Base-by-base conservation (phyloP, 164 flowering plant genomes). In the Vitis rupestris region DNA sequence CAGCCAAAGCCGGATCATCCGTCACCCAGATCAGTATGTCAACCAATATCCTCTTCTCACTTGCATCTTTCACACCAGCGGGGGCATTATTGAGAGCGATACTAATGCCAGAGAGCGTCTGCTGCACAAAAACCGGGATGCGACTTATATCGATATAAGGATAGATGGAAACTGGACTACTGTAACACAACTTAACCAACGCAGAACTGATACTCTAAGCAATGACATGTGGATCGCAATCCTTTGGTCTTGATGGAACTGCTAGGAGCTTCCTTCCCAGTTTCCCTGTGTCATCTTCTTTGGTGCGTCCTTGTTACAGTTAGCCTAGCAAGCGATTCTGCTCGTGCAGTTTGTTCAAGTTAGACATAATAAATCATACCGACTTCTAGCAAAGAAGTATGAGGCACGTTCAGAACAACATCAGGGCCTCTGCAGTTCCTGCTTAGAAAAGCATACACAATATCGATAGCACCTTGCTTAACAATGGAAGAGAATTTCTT, bases 11-110 rank as follows among this genome's bases (percentile, higher is more conserved):
- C 65, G 97, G 91, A 74, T 94, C 92, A 68, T 94, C 99, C 53
- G 92, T 93, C 0, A 97, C 98, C 97, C 97, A 94, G 67, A 88
- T 87, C 72, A 92, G 67, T 97, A 88, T 90, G 63, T 91, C 95
- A 44, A 93, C 98, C 37, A 90, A 83, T 74, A 93, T 93, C 80
- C 91, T 94, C 80, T 92, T 94, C 75, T 93, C 97, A 72, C 97
- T 93, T 0, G 93, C 98, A 87, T 91, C 95, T 83, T 91, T 91
- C 50, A 87, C 93, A 72, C 97, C 97, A 9, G 95, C 89, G 10
- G 98, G 98, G 31, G 91, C 98, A 64, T 94, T 97, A 71, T 94
- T 88, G 55, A 94, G 88, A 5, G 92, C 79, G 73, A 94, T 83
- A 31, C 98, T 96, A 61, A 97, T 94, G 70, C 92, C 84, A n/a